Evolutionary conservation across 176 grass and related monocot genomes (phyloP).

Genomic region (Oryza officinalis): DNA sequence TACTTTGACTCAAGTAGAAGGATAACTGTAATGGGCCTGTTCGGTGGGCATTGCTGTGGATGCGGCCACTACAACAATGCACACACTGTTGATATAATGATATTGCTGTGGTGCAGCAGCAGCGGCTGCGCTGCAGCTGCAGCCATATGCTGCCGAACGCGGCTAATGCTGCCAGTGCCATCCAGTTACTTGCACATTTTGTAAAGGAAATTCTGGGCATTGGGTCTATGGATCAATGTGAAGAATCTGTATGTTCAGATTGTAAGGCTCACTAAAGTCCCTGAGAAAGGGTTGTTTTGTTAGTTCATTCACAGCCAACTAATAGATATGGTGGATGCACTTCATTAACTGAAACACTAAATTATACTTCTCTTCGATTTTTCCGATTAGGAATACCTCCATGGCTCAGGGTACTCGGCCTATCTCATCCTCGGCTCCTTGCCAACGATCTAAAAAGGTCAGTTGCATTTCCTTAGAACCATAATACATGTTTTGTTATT

Average conservation of each 20-base stretch:
- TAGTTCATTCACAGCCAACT: not conserved
- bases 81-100: no score
- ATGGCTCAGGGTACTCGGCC: not conserved
- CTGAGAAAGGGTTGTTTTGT: not conserved
- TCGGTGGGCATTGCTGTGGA: no score
- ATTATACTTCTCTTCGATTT: not conserved
- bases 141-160: no score
- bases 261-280: not conserved
- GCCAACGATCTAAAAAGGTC: constrained; percentile 51
- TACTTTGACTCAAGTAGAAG: not conserved
- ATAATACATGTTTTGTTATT: not conserved
- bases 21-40: not conserved
- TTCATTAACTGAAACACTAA: constrained; percentile 20
- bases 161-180: no score
- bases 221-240: not conserved
- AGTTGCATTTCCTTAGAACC: not conserved
- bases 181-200: not conserved
- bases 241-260: not conserved
- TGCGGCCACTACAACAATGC: no score
- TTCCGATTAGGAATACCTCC: constrained; percentile 20
- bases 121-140: no score
- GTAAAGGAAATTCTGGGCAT: not conserved
- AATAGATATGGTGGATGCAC: not conserved
- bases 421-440: constrained; percentile 50
- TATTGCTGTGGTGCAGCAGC: no score